Percentiles rank a stretch among this genome's conserved stretches.
Conservation (phyloP, 805 yeast species). For the Nakazawaea populi region DNA sequence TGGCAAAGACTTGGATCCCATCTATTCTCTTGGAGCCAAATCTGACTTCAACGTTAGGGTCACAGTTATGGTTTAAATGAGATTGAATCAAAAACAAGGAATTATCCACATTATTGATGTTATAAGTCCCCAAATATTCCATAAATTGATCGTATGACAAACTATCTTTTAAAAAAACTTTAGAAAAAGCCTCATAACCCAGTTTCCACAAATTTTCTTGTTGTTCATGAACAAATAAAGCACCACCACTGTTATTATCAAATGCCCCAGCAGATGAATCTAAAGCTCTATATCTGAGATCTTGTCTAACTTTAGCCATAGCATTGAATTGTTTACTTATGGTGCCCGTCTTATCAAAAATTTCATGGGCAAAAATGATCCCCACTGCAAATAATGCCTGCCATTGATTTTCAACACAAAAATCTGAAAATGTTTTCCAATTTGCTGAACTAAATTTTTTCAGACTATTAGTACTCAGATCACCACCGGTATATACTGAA, state of each 20-base stretch:
- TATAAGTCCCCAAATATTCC: constrained; percentile 62
- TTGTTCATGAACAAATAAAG: constrained; percentile 48
- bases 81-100: constrained; percentile 58
- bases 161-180: constrained; percentile 34
- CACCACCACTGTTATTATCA: constrained; percentile 47
- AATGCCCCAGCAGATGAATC: constrained; percentile 50
- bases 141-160: constrained; percentile 50
- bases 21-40: constrained; percentile 34
- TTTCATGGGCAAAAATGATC: constrained; percentile 40
- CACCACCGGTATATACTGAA: constrained; percentile 28
- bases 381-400: constrained; percentile 63
- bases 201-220: constrained; percentile 54
- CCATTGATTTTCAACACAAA: constrained; percentile 62
- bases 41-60: constrained; percentile 58
- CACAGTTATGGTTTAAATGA: constrained; percentile 73
- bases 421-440: constrained; percentile 54
- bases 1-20: constrained; percentile 58
- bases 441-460: constrained; percentile 33
- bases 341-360: constrained; percentile 35
- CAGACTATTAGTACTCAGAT: constrained; percentile 18
- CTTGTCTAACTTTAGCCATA: constrained; percentile 69
- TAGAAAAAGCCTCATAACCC: constrained; percentile 45
- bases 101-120: constrained; percentile 67
- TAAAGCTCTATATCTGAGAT: constrained; percentile 51
- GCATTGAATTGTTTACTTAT: constrained; percentile 44